A percentile compares a stretch with the other conserved stretches of the same genome.
These are phyloP conservation scores for Rhypophila decipiens DNA, from an alignment of 495 filamentous ascomycete species.

Conservation along the genomic window DNA sequence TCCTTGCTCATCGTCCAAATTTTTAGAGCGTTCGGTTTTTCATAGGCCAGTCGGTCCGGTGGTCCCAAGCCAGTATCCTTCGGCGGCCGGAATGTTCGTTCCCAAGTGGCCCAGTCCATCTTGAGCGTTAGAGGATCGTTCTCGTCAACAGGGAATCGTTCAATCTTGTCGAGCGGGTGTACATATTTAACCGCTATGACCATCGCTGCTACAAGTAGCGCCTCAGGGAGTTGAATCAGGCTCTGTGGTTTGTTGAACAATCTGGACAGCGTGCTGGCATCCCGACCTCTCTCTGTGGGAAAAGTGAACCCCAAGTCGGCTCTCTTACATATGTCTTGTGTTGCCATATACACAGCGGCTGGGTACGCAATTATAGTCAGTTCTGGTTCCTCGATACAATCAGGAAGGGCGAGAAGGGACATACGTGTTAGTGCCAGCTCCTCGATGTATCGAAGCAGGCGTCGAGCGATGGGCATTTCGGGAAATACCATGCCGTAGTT, in stretches of 20 bases:
- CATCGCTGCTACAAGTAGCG: constrained; percentile 62
- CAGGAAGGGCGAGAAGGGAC: constrained; percentile 10
- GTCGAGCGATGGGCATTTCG: constrained; percentile 56
- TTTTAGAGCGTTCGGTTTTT: constrained; percentile 48
- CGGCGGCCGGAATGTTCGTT: no score
- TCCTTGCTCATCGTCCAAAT: constrained; percentile 59
- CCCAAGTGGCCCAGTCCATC: constrained; percentile 73
- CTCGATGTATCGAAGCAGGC: constrained; percentile 64
- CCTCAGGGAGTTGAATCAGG: constrained; percentile 57
- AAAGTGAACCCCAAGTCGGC: constrained; percentile 54
- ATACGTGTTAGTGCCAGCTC: constrained; percentile 73
- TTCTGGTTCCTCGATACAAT: neutral
- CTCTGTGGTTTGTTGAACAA: constrained; percentile 6
- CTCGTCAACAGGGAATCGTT: constrained; percentile 47
- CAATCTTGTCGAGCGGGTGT: constrained; percentile 64
- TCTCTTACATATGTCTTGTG: constrained; percentile 51
- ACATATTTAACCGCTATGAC: constrained; percentile 71
- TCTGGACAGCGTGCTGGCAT: constrained; percentile 3
- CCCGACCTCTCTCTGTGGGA: constrained; percentile 25
- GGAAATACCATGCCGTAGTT: constrained; percentile 70
- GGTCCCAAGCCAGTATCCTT: no score
- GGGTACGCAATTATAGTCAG: constrained; percentile 36
- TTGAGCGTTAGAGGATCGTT: constrained; percentile 55
- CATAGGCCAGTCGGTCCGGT: constrained; percentile 13
- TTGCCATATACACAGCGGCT: constrained; percentile 58